Evolutionary conservation across 768 basidiomycete species (phyloP), one percentile per base, ranked within the genome.

Genomic region (Hypholoma fasciculare): DNA sequence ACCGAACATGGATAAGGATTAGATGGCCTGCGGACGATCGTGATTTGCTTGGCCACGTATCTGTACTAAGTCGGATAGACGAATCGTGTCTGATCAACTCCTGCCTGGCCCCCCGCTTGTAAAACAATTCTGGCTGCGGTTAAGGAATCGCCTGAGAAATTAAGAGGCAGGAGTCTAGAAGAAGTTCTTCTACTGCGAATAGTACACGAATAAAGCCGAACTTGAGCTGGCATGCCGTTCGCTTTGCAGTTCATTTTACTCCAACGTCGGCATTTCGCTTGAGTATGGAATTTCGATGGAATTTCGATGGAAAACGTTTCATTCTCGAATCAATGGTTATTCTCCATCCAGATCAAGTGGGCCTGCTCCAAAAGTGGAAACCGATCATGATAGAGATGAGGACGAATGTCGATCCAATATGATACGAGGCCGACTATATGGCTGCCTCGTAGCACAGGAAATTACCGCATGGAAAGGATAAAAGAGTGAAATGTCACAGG

Each of bases 211-310:
- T 34, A 34, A 34, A 42, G 40, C 40, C 40, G 40, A 42, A 42
- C 17, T 7, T 14, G 40, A 42, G 9, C 30, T 34, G 30, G 30
- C 30, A 6, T 34, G 30, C 30, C 30, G 30, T 34, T 34, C 30
- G 30, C 30, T 34, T 34, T 34, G 30, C 6, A 34, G 30, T 34
- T 34, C 30, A 34, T 34, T 30, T 23, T 4, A 17, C 34, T 44
- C 38, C 27, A 19, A 47, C 72, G 30, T 34, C 30, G 30, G 30
- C 30, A 34, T 34, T 34, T 34, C 30, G 30, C 30, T 34, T 34
- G 30, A 9, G 30, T 34, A 34, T 34, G 30, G 30, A 34, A 34
- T 34, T 34, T 34, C 30, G 30, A 34, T 34, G 30, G 30, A 34
- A 34, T 34, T 34, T 34, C 30, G 30, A 34, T 34, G 30, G 30